Percentiles rank a stretch among this genome's conserved stretches.
Evolutionary conservation across 495 filamentous ascomycete species (phyloP).

Genomic region (Daldinia decipiens): DNA sequence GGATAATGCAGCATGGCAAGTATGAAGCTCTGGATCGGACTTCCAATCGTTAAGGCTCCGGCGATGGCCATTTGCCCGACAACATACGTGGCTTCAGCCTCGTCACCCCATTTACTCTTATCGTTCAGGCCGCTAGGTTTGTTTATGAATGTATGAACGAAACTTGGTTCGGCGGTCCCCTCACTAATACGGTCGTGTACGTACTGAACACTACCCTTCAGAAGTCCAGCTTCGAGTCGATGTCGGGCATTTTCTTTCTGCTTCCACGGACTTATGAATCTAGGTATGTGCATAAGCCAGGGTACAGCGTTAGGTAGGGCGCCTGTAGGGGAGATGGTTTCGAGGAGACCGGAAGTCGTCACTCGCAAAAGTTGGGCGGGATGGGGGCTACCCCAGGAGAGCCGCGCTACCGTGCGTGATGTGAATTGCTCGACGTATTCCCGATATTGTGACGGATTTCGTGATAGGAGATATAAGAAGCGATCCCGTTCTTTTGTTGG

Average conservation of each 20-base stretch:
- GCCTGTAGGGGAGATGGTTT: conserved; percentile 66
- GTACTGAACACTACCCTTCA: conserved; percentile 54
- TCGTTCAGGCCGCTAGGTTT: conserved; percentile 37
- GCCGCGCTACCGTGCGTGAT: conserved; percentile 65
- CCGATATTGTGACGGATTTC: conserved; percentile 58
- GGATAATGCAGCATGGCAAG: conserved; percentile 70
- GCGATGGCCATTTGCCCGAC: conserved; percentile 63
- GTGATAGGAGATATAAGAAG: conserved; percentile 59
- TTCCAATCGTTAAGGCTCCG: conserved; percentile 59
- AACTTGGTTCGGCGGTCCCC: conserved; percentile 50
- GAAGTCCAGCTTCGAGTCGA: conserved; percentile 52
- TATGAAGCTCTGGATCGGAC: conserved; percentile 65
- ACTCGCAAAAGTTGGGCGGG: conserved; percentile 61
- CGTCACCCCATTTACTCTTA: conserved; percentile 35
- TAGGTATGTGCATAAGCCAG: conserved; percentile 58
- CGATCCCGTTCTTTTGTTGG: conserved; percentile 65
- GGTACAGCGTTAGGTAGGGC: conserved; percentile 63
- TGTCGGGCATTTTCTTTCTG: conserved; percentile 57
- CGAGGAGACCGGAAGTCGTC: conserved; percentile 66
- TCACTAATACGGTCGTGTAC: conserved; percentile 47
- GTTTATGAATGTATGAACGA: conserved; percentile 58
- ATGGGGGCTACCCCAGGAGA: conserved; percentile 66
- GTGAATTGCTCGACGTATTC: conserved; percentile 69
- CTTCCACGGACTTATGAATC: conserved; percentile 61
- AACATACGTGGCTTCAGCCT: conserved; percentile 54